Conservation (phyloP, 176 grass and related monocot genomes). For the Juncus effusus region DNA sequence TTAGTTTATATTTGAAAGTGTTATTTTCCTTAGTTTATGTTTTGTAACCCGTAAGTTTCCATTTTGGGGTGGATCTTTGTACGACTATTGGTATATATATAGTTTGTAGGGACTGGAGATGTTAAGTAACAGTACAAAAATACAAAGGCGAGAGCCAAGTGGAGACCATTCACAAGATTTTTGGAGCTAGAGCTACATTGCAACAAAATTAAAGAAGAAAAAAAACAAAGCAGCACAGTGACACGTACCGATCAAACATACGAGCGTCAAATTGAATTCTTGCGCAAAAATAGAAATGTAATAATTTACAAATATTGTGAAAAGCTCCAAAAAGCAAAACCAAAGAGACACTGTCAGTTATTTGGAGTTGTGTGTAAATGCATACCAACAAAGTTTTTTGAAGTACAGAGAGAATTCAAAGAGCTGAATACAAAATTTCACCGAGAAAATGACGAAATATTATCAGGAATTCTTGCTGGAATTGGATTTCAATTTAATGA, state of each 20-base stretch:
- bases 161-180: constrained; percentile 8
- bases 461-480: neutral
- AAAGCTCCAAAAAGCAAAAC: neutral
- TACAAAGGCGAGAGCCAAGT: neutral
- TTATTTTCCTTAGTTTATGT: too few species aligned
- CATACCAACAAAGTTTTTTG: neutral
- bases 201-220: neutral
- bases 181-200: constrained; percentile 14
- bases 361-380: neutral
- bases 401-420: neutral
- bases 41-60: too few species aligned
- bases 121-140: too few species aligned
- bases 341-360: neutral
- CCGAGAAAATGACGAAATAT: constrained; percentile 1
- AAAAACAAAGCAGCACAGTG: neutral
- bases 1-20: too few species aligned
- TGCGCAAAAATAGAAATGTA: neutral
- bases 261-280: constrained; percentile 9
- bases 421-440: neutral
- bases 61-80: too few species aligned
- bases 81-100: too few species aligned
- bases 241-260: constrained; percentile 13
- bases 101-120: too few species aligned
- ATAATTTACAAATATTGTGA: neutral
- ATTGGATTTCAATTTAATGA: constrained; percentile 21